A percentile compares a stretch with the other conserved stretches of the same genome.
Conservation (phyloP, 805 yeast species). For the Candida wancherniae region DNA sequence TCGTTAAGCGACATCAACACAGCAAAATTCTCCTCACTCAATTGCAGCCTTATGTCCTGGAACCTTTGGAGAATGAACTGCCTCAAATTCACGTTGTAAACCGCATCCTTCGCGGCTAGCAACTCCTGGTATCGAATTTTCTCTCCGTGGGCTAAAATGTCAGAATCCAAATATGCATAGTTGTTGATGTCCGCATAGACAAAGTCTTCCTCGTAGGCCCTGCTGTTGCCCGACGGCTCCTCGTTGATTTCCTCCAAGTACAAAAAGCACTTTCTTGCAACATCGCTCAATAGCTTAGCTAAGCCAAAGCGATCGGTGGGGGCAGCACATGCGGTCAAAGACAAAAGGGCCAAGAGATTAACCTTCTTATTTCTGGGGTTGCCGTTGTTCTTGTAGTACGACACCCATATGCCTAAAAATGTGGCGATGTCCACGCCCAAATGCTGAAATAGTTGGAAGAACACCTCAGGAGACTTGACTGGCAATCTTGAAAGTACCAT, state of each 20-base stretch:
- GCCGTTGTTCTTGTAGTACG: constrained; percentile 48
- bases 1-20: constrained; percentile 33
- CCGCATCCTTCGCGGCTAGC: constrained; percentile 30
- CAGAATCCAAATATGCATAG: constrained; percentile 37
- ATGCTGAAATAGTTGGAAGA: constrained; percentile 30
- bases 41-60: constrained; percentile 19
- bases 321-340: constrained; percentile 39
- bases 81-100: constrained; percentile 43
- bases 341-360: constrained; percentile 56
- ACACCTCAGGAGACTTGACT: constrained; percentile 29
- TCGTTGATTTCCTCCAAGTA: constrained; percentile 77
- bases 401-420: constrained; percentile 36
- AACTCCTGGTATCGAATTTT: constrained; percentile 32
- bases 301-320: constrained; percentile 19
- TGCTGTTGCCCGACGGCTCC: constrained; percentile 28
- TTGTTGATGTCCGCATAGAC: constrained; percentile 40
- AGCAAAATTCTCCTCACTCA: constrained; percentile 29
- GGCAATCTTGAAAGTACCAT: constrained; percentile 35
- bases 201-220: constrained; percentile 33
- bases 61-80: constrained; percentile 35
- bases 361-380: constrained; percentile 74
- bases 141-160: constrained; percentile 40
- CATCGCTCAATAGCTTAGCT: constrained; percentile 18
- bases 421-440: constrained; percentile 20
- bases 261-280: constrained; percentile 32